These are phyloP conservation scores for Crithidia sp. DNA, from an alignment of 208 protist genomes.

Conservation along the genomic window DNA sequence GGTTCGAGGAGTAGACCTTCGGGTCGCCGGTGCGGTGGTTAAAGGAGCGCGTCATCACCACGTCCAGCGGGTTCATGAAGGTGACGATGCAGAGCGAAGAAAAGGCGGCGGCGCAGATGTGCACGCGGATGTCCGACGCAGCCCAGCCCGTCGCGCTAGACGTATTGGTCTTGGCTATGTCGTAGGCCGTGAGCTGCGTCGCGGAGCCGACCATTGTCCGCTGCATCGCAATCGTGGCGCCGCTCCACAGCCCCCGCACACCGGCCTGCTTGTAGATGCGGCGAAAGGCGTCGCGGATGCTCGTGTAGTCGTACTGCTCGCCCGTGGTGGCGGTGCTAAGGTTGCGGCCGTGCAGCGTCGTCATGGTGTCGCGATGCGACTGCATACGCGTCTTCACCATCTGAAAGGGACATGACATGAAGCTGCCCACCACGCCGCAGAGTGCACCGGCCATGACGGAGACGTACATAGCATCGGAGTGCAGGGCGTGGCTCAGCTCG, in stretches of 20 bases:
- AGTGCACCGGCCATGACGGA: slow-evolving; percentile 21
- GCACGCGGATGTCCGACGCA: slow-evolving; percentile 49
- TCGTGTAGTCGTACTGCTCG: slow-evolving; percentile 58
- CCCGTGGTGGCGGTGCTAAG: slow-evolving; percentile 39
- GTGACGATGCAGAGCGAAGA: slow-evolving; percentile 35
- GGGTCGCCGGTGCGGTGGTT: slow-evolving; percentile 34
- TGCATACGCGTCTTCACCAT: slow-evolving; percentile 81
- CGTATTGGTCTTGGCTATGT: slow-evolving; percentile 38
- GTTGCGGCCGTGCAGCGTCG: slow-evolving; percentile 19
- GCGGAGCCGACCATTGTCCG: slow-evolving; percentile 51
- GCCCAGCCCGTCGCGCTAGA: slow-evolving; percentile 16
- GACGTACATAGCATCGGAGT: slow-evolving; percentile 25
- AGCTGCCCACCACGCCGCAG: slow-evolving; percentile 55
- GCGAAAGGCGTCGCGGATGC: slow-evolving; percentile 44
- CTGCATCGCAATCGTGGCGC: slow-evolving; percentile 39
- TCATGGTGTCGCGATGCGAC: slow-evolving; percentile 44
- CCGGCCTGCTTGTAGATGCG: slow-evolving; percentile 47
- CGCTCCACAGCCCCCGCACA: slow-evolving; percentile 57
- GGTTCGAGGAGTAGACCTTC: slow-evolving; percentile 38
- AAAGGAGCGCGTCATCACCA: slow-evolving; percentile 74
- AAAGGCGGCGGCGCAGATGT: slow-evolving; percentile 46
- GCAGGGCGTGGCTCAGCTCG: slow-evolving; percentile 22
- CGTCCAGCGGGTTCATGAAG: slow-evolving; percentile 65
- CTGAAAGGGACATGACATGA: slow-evolving; percentile 60
- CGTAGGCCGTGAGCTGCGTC: slow-evolving; percentile 63